Percentiles rank a stretch among this genome's conserved stretches.
Conservation (phyloP, 1,139 yeast genomes). For the Sugiyamaella japonica region DNA sequence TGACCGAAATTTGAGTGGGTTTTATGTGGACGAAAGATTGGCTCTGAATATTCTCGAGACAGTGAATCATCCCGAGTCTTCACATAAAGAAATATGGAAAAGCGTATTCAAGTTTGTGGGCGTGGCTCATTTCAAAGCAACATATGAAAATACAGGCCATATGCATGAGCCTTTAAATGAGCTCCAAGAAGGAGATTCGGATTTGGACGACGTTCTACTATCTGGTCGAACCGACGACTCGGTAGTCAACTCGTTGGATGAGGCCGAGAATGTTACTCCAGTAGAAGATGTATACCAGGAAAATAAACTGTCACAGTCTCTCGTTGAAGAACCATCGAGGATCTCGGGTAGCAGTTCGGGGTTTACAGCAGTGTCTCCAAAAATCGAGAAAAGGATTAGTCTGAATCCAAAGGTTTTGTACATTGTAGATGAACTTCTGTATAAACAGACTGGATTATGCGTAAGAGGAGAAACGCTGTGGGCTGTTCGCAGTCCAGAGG, state of each 20-base stretch:
- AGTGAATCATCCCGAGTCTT: conserved; percentile 1
- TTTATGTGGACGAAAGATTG: conserved; percentile 10
- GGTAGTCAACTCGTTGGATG: background rate
- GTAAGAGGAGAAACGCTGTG: conserved; percentile 19
- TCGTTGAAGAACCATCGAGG: background rate
- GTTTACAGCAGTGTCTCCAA: conserved; percentile 8
- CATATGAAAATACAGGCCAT: background rate
- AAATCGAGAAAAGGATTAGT: background rate
- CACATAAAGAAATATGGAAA: conserved; percentile 11
- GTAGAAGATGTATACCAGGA: conserved; percentile 3
- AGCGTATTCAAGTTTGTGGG: conserved; percentile 16
- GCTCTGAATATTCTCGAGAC: conserved; percentile 6
- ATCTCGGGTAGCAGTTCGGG: conserved; percentile 3
- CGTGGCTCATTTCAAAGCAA: conserved; percentile 8
- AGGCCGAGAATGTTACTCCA: background rate
- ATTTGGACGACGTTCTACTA: background rate
- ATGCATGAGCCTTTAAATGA: too few species aligned
- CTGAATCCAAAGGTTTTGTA: background rate
- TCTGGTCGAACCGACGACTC: conserved; percentile 2
- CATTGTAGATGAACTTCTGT: conserved; percentile 3
- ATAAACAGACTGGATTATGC: conserved; percentile 16
- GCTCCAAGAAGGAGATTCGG: background rate
- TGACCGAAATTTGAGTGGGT: conserved; percentile 13
- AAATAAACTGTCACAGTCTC: background rate
- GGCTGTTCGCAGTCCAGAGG: conserved; percentile 8